Conservation (phyloP, 179 eudicot species). For the Beta macrorhiza region DNA sequence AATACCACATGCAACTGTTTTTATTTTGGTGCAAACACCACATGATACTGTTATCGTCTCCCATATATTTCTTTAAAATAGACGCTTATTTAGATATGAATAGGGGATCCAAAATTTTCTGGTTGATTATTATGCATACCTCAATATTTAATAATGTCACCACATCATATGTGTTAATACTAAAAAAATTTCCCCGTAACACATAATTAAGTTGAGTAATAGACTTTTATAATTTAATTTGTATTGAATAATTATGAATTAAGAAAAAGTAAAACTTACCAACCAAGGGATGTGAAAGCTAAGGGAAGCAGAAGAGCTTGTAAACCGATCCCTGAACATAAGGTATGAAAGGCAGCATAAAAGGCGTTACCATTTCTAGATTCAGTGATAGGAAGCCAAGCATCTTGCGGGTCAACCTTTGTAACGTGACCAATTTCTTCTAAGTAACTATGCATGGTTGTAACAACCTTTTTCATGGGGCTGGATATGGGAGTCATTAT, state of each 20-base stretch:
- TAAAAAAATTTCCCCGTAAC: too few species aligned
- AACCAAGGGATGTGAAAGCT: conserved; percentile 64
- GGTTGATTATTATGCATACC: too few species aligned
- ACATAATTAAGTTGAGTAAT: neutral
- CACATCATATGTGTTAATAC: too few species aligned
- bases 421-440: conserved; percentile 39
- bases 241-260: too few species aligned
- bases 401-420: conserved; percentile 58
- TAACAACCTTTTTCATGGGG: conserved; percentile 27
- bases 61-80: too few species aligned
- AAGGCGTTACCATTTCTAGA: conserved; percentile 68
- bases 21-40: too few species aligned
- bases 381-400: conserved; percentile 88
- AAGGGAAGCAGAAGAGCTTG: conserved; percentile 77
- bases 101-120: too few species aligned
- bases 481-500: conserved; percentile 22
- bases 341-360: conserved; percentile 71
- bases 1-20: too few species aligned
- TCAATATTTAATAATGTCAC: too few species aligned
- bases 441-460: conserved; percentile 14
- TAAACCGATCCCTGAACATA: conserved; percentile 67
- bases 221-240: neutral
- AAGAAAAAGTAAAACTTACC: conserved; percentile 36
- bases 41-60: too few species aligned
- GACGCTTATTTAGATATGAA: too few species aligned